These are phyloP conservation scores for Cryptosporidium canis DNA, from an alignment of 169 alveolate genomes.

Conservation along the genomic window DNA sequence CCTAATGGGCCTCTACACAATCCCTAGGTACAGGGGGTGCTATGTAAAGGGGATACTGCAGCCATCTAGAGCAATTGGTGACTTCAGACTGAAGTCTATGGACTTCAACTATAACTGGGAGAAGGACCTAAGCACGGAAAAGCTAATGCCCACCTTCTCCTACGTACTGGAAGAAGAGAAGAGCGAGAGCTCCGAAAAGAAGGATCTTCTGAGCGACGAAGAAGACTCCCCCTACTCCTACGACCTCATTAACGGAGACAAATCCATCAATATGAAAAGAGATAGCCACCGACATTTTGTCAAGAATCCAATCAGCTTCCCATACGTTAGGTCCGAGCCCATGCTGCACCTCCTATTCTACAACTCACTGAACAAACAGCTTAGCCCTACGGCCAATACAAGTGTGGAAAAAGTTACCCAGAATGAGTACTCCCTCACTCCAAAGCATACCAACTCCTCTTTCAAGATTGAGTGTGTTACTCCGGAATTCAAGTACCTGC, in stretches of 20 bases:
- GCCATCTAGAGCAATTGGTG: constrained; percentile 73
- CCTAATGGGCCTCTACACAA: constrained; percentile 15
- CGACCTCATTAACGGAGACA: constrained; percentile 37
- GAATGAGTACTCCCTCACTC: constrained; percentile 17
- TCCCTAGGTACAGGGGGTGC: constrained; percentile 38
- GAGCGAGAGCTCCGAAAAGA: background rate
- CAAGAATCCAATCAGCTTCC: constrained; percentile 55
- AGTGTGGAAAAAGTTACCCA: constrained; percentile 9
- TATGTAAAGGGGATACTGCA: constrained; percentile 62
- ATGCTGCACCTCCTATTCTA: constrained; percentile 46
- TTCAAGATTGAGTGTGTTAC: background rate
- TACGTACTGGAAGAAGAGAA: background rate
- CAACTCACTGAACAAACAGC: background rate
- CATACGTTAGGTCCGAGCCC: constrained; percentile 65
- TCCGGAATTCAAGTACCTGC: constrained; percentile 25
- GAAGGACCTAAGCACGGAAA: constrained; percentile 42
- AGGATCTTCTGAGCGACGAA: background rate
- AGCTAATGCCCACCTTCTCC: constrained; percentile 28
- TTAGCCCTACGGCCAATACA: constrained; percentile 16
- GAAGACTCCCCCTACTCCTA: constrained; percentile 49
- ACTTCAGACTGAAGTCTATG: constrained; percentile 58
- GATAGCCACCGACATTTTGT: constrained; percentile 27
- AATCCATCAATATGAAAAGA: constrained; percentile 24
- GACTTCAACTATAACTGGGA: constrained; percentile 73
- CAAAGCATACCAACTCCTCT: background rate